Evolutionary conservation across 768 basidiomycete species (phyloP), one percentile per base, ranked within the genome.

Genomic region (Phaeolepiota aurea): DNA sequence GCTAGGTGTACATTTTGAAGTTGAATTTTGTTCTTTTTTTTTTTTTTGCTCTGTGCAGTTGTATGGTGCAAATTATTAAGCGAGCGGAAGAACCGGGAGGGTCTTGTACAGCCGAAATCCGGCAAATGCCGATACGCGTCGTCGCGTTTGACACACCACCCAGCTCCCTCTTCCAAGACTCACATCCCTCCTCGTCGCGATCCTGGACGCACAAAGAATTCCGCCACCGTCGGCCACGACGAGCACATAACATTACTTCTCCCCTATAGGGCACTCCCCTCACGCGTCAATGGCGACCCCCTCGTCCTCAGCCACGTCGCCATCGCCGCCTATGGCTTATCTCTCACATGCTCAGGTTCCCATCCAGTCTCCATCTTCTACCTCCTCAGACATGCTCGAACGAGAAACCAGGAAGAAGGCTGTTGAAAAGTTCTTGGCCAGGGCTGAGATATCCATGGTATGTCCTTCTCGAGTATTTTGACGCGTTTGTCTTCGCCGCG

Each of bases 381-480:
- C 58, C 31, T 42, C 57, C 25, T 57, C 59, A 11, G 71, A 74
- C 53, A 53, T 64, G 22, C 58, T 57, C 9, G 80, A 82, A 46
- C 64, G 61, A 45, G 82, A 84, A 41, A 69, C 76, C 44, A 69
- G 79, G 48, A 74, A 82, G 55, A 74, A 70, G 50, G 80, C 81
- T 28, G 71, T 87, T 12, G 72, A 81, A 62, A 86, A 82, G 61
- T 81, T 90, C 53, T 61, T 85, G 45, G 84, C 82, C 36, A 74
- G 82, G 48, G 86, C 87, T 19, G 84, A 89, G 57, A 61, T 87
- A 37, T 81, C 84, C 14, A 82, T 83, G 70, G 87, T 89, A 58
- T 62, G 84, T 72, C 41, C 46, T 44, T 51, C 49, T 51, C 52
- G 52, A 54, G 45, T 41, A 49, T 54, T 46, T 52, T 53, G 72